Evolutionary conservation across 2,329 filamentous ascomycete genomes (phyloP).

Genomic region (Cercospora canescens): DNA sequence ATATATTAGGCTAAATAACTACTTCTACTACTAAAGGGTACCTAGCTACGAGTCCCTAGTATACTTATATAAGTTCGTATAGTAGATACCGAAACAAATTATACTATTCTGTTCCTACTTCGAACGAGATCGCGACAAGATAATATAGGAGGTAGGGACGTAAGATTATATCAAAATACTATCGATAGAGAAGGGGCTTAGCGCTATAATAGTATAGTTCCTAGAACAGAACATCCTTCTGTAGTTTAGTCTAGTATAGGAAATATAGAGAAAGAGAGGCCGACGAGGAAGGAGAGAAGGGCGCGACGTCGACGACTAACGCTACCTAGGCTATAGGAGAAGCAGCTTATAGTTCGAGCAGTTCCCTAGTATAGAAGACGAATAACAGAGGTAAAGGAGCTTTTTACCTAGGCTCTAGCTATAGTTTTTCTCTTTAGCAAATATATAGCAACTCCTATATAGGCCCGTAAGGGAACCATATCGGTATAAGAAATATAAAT

Average conservation of each 20-base stretch:
- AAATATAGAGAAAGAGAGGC: neutral
- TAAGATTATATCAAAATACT: too few relatives aligned
- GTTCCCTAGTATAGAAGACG: neutral
- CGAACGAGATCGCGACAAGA: neutral
- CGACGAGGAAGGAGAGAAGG: neutral
- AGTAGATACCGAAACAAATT: neutral
- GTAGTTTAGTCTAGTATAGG: neutral
- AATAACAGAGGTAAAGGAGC: neutral
- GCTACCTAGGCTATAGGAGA: neutral
- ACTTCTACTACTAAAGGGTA: neutral
- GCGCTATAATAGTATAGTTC: too few relatives aligned
- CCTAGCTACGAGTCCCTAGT: neutral
- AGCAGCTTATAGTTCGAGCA: neutral
- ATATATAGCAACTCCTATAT: neutral
- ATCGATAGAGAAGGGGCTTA: too few relatives aligned
- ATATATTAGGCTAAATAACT: neutral
- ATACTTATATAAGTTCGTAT: too few relatives aligned
- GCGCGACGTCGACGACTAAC: neutral
- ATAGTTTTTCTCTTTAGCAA: neutral
- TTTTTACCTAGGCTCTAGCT: neutral
- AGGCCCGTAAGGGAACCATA: neutral
- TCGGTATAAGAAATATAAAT: neutral
- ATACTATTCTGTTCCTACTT: neutral
- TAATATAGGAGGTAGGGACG: neutral
- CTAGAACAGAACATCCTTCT: too few relatives aligned